A percentile compares a stretch with the other conserved stretches of the same genome.
Evolutionary conservation across 2,329 filamentous ascomycete genomes (phyloP).

Genomic region (Tolypocladium nubicola): DNA sequence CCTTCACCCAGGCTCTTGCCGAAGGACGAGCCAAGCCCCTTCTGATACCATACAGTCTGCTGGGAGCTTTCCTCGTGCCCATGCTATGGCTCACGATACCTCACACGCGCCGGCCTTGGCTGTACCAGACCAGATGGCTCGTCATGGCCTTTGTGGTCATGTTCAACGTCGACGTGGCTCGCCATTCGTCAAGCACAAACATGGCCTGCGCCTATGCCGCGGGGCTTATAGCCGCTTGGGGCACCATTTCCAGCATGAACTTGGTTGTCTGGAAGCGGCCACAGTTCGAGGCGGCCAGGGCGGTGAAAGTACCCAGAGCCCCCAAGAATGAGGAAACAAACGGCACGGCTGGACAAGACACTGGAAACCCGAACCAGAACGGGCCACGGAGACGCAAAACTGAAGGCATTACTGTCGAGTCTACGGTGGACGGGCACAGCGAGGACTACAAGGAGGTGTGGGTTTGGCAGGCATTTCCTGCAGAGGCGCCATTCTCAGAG

Average conservation of each 20-base stretch:
- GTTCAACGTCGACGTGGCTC: constrained; percentile 33
- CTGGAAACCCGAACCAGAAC: constrained; percentile 1
- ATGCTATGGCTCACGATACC: constrained; percentile 45
- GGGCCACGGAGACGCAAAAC: constrained; percentile 10
- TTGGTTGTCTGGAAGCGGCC: constrained; percentile 43
- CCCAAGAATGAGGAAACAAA: background rate
- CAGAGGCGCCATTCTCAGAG: constrained; percentile 32
- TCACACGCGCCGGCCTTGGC: constrained; percentile 37
- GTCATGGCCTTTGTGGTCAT: constrained; percentile 31
- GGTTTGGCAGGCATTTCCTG: constrained; percentile 50
- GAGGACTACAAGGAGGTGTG: constrained; percentile 31
- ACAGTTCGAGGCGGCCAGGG: constrained; percentile 45
- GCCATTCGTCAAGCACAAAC: constrained; percentile 36
- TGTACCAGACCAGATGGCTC: constrained; percentile 38
- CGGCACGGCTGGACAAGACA: background rate
- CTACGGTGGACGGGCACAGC: too few species aligned
- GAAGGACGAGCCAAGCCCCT: constrained; percentile 34
- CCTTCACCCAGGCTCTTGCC: constrained; percentile 24
- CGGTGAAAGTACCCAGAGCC: constrained; percentile 19
- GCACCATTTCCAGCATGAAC: constrained; percentile 35
- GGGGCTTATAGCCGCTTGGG: constrained; percentile 41
- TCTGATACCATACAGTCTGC: constrained; percentile 39
- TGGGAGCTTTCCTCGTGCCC: constrained; percentile 38
- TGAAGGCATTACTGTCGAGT: background rate
- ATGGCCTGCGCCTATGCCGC: constrained; percentile 37